A percentile compares a stretch with the other conserved stretches of the same genome.
Conservation (phyloP, 1,284 basidiomycete genomes). For the Sanghuangporus weigelae region DNA sequence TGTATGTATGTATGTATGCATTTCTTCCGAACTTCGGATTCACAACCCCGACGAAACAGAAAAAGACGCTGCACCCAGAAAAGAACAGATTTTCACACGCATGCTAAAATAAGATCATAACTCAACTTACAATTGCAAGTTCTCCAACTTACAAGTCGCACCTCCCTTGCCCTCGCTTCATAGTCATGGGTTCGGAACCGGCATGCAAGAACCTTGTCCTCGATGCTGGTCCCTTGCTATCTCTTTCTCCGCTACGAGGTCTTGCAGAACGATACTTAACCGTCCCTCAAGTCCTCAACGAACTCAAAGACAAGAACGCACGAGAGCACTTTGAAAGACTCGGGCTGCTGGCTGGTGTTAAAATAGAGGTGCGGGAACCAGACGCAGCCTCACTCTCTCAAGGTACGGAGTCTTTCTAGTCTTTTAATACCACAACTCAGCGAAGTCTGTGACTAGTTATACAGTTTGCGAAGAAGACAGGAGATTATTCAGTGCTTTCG, state of each 20-base stretch:
- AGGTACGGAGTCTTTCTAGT: conserved; percentile 41
- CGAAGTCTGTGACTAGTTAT: conserved; percentile 51
- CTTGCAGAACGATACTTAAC: conserved; percentile 81
- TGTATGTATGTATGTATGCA: too few relatives aligned
- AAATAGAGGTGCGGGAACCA: conserved; percentile 70
- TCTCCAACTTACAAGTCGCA: not conserved
- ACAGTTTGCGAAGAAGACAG: conserved; percentile 91
- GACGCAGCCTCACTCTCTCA: conserved; percentile 68
- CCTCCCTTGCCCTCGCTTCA: not conserved
- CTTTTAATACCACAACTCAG: conserved; percentile 6
- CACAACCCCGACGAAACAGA: not conserved
- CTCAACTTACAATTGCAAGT: not conserved
- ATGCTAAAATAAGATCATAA: conserved; percentile 9
- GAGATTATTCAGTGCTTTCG: conserved; percentile 93
- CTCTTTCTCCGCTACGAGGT: conserved; percentile 79
- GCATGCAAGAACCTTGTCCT: conserved; percentile 80
- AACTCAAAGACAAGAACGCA: conserved; percentile 83
- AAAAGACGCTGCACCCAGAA: not conserved
- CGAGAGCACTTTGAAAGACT: conserved; percentile 81
- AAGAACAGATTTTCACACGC: not conserved
- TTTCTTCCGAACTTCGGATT: not conserved
- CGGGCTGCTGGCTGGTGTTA: conserved; percentile 68
- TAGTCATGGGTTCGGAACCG: conserved; percentile 23
- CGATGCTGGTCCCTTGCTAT: conserved; percentile 88
- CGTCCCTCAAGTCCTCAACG: conserved; percentile 83